Percentiles rank a stretch among this genome's conserved stretches.
Conservation (phyloP, 139 green algal genomes). For the Zygnema circumcarinatum region DNA sequence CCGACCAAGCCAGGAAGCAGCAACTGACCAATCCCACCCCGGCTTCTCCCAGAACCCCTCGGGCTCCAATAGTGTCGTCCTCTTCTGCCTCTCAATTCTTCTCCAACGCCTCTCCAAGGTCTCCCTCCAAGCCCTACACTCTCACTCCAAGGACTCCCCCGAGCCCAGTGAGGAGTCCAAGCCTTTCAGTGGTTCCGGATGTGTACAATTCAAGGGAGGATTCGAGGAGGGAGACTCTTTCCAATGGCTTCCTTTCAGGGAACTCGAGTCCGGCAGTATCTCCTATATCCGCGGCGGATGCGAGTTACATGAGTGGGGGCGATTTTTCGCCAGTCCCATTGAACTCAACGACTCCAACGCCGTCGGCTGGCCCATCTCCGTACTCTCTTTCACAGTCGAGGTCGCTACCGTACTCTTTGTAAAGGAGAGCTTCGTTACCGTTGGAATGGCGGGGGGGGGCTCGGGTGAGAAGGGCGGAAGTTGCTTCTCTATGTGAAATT, state of each 20-base stretch:
- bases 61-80: background rate
- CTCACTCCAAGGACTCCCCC: background rate
- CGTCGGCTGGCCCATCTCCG: background rate
- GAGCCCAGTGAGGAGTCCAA: background rate
- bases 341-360: background rate
- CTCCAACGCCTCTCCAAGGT: background rate
- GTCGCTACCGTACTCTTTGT: background rate
- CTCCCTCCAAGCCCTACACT: conserved; percentile 3
- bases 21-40: background rate
- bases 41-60: conserved; percentile 13
- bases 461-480: too few relatives aligned
- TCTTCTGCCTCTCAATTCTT: background rate
- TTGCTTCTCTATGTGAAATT: too few relatives aligned
- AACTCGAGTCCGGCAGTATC: background rate
- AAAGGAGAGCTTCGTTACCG: too few relatives aligned
- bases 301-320: conserved; percentile 10
- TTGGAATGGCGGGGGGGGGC: too few relatives aligned
- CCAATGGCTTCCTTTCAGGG: conserved; percentile 3
- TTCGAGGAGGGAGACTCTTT: background rate
- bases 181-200: background rate
- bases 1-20: conserved; percentile 1
- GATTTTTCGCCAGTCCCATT: conserved; percentile 26
- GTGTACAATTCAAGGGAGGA: conserved; percentile 15
- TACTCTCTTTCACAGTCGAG: background rate
- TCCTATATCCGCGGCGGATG: background rate